Percentiles rank a stretch among this genome's conserved stretches.
Evolutionary conservation across 2,329 filamentous ascomycete species (phyloP).

Genomic region (Microsporum ferrugineum): DNA sequence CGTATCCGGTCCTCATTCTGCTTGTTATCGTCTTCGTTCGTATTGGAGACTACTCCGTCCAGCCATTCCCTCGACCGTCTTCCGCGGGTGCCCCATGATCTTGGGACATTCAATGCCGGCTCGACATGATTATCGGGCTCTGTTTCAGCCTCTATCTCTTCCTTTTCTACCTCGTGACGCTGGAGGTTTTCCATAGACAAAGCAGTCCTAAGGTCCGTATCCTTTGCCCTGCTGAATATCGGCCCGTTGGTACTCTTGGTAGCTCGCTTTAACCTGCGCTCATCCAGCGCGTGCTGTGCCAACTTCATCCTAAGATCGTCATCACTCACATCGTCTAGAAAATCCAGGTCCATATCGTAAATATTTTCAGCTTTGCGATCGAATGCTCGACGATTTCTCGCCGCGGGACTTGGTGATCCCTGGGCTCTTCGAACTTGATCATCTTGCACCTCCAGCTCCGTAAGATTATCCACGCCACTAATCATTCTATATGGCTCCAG

Average conservation of each 20-base stretch:
- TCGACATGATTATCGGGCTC: conserved; percentile 18
- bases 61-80: conserved; percentile 27
- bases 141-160: conserved; percentile 13
- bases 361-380: background rate
- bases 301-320: conserved; percentile 25
- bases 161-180: conserved; percentile 21
- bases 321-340: conserved; percentile 25
- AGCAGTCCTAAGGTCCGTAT: conserved; percentile 19
- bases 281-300: conserved; percentile 28
- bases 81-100: conserved; percentile 27
- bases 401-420: conserved; percentile 19
- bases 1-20: background rate
- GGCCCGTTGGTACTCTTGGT: conserved; percentile 28
- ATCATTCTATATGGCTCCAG: conserved; percentile 31
- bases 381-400: conserved; percentile 8
- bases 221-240: conserved; percentile 30
- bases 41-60: conserved; percentile 21
- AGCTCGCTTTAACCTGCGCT: conserved; percentile 29
- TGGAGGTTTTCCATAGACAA: conserved; percentile 30
- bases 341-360: conserved; percentile 24
- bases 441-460: conserved; percentile 20
- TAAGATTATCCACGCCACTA: conserved; percentile 28
- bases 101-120: conserved; percentile 28
- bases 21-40: background rate
- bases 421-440: conserved; percentile 15